A percentile compares a stretch with the other conserved stretches of the same genome.
Evolutionary conservation across 2,329 filamentous ascomycete genomes (phyloP).

Genomic region (Sporothrix pseudoabietina): DNA sequence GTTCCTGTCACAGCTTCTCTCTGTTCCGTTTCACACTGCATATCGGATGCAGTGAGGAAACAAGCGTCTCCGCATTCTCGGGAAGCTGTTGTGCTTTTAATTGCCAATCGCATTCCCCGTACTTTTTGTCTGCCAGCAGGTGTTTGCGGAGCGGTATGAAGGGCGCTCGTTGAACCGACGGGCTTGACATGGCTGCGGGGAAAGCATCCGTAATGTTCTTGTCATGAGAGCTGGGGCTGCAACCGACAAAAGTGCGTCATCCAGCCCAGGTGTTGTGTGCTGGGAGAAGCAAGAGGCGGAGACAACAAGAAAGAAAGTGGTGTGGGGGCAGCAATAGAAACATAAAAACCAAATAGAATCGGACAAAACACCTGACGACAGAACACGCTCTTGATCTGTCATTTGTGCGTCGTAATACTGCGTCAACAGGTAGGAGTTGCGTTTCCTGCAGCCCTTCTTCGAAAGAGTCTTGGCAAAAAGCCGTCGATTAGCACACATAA

Average conservation of each 20-base stretch:
- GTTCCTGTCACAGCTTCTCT: neutral
- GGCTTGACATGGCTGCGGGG: neutral
- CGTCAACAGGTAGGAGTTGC: neutral
- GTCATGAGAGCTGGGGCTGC: neutral
- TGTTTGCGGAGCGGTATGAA: neutral
- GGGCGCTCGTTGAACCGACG: neutral
- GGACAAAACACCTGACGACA: neutral
- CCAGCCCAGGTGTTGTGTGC: neutral
- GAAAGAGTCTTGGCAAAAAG: neutral
- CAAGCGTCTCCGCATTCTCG: neutral
- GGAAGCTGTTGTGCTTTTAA: neutral
- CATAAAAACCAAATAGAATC: neutral
- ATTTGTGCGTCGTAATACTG: neutral
- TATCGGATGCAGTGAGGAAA: neutral
- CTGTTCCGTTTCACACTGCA: neutral
- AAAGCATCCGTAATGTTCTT: neutral
- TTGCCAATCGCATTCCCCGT: neutral
- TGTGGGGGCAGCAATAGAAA: neutral
- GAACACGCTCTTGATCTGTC: conserved; percentile 7
- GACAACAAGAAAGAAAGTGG: no score
- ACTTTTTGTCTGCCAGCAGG: neutral
- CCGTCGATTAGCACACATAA: neutral
- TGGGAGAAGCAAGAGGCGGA: neutral
- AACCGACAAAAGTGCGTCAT: conserved; percentile 14
- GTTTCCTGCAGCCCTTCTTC: conserved; percentile 23